phyloP scores from a whole-genome alignment of 2,329 filamentous ascomycete genomes.

The Nothophaeocryptopus gaeumannii region DNA sequence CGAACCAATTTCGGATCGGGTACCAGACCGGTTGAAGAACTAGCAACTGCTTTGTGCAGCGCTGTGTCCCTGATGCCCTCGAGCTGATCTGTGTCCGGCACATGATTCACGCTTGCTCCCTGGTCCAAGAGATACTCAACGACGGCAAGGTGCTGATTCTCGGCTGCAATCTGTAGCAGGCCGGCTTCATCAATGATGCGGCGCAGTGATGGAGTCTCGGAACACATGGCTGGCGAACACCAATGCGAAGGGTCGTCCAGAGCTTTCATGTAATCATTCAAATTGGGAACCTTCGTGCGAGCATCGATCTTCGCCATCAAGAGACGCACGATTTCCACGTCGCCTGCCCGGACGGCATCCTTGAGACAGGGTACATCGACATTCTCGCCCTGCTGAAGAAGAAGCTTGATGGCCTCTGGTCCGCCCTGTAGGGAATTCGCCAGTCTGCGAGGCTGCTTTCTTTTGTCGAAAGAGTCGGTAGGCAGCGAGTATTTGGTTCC shows the following conservation, averaged over 20 bases:
- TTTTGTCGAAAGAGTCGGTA: too few relatives aligned
- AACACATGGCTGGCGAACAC: slow-evolving; percentile 13
- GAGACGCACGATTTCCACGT: slow-evolving; percentile 10
- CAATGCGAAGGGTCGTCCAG: slow-evolving; percentile 12
- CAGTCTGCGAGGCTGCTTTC: slow-evolving; percentile 3
- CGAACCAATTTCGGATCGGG: slow-evolving; percentile 9
- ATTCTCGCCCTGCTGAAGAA: slow-evolving; percentile 7
- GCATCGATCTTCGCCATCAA: slow-evolving; percentile 12
- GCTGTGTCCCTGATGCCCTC: slow-evolving; percentile 13
- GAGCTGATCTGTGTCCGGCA: slow-evolving; percentile 5
- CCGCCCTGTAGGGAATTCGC: slow-evolving; percentile 12
- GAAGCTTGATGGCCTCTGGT: slow-evolving; percentile 12
- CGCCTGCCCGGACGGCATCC: slow-evolving; percentile 6
- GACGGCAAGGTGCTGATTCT: slow-evolving; percentile 11
- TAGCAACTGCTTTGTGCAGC: slow-evolving; percentile 13
- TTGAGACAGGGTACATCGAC: slow-evolving; percentile 14
- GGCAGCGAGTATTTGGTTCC: too few relatives aligned
- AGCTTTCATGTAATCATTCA: slow-evolving; percentile 10
- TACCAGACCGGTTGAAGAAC: slow-evolving; percentile 5
- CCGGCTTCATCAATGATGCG: slow-evolving; percentile 16
- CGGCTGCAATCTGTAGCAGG: slow-evolving; percentile 13
- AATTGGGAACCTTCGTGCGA: slow-evolving; percentile 11
- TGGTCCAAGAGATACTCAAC: slow-evolving; percentile 8
- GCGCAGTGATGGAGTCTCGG: slow-evolving; percentile 8
- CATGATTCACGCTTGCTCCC: slow-evolving; percentile 7